Evolutionary conservation across 768 basidiomycete species (phyloP).

Genomic region (Suillus decipiens): DNA sequence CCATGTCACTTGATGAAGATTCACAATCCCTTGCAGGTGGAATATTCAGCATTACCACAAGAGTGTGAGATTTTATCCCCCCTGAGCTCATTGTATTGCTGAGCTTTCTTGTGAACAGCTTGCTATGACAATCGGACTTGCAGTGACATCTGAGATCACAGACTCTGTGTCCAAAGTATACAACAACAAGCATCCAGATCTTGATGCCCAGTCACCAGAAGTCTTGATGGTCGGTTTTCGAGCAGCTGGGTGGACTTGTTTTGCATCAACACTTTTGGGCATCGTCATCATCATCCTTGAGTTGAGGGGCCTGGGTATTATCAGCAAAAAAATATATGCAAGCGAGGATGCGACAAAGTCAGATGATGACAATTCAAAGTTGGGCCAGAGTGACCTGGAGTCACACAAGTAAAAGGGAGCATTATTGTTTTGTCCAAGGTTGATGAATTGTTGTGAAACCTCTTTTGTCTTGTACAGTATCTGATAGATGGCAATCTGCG

Average conservation of each 20-base stretch:
- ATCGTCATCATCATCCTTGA: conserved; percentile 2
- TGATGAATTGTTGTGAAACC: background rate
- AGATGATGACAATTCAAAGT: background rate
- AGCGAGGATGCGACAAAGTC: background rate
- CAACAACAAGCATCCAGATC: conserved; percentile 22
- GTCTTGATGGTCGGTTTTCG: conserved; percentile 37
- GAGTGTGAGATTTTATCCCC: conserved; percentile 17
- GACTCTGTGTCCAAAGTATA: conserved; percentile 28
- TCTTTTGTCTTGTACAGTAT: background rate
- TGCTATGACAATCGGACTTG: conserved; percentile 37
- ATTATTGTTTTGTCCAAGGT: background rate
- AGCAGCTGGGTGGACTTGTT: conserved; percentile 31
- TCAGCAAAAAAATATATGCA: background rate
- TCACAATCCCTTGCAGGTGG: conserved; percentile 38
- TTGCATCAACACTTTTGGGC: conserved; percentile 11
- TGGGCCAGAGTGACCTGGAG: background rate
- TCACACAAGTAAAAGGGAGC: background rate
- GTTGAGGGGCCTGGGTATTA: conserved; percentile 2
- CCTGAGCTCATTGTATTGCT: background rate
- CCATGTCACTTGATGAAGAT: conserved; percentile 30
- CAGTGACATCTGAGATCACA: conserved; percentile 34
- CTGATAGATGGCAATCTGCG: too few species aligned
- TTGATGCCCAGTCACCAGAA: conserved; percentile 25
- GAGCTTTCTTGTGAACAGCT: conserved; percentile 21
- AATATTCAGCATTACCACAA: conserved; percentile 36